Evolutionary conservation across 345 rosid genomes (phyloP).

Genomic region (Pseudoturritis turrita): DNA sequence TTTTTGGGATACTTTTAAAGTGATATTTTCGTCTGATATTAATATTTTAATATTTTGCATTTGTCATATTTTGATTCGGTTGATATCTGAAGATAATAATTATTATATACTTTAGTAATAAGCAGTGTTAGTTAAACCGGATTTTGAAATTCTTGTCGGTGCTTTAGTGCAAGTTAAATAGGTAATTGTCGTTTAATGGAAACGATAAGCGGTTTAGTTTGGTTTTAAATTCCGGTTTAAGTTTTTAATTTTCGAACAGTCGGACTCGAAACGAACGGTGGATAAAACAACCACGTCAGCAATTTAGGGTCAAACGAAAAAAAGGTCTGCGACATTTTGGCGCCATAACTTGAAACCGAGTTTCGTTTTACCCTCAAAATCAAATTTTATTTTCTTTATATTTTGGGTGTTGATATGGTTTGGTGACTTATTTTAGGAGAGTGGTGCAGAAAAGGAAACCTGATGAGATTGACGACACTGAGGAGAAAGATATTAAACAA

Average conservation of each 20-base stretch:
- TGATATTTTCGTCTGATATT: neutral
- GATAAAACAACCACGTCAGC: neutral
- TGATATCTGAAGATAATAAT: neutral
- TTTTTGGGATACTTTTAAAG: neutral
- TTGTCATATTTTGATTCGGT: neutral
- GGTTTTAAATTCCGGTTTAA: conserved; percentile 9
- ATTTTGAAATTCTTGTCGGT: conserved; percentile 7
- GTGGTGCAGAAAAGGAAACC: no score
- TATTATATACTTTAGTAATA: no score
- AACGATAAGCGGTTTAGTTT: neutral
- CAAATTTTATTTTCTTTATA: no score
- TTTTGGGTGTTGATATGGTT: no score
- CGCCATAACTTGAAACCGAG: neutral
- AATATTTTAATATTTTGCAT: neutral
- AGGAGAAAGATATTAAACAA: no score
- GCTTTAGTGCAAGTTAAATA: neutral
- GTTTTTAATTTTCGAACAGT: neutral
- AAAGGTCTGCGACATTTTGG: neutral
- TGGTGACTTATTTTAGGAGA: no score
- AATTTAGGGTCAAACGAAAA: neutral
- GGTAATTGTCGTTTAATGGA: neutral
- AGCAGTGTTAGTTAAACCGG: neutral
- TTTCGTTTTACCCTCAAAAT: no score
- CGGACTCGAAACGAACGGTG: neutral
- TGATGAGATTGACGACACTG: no score